Evolutionary conservation across 2,329 filamentous ascomycete species (phyloP).

Genomic region (Calonectria montana): DNA sequence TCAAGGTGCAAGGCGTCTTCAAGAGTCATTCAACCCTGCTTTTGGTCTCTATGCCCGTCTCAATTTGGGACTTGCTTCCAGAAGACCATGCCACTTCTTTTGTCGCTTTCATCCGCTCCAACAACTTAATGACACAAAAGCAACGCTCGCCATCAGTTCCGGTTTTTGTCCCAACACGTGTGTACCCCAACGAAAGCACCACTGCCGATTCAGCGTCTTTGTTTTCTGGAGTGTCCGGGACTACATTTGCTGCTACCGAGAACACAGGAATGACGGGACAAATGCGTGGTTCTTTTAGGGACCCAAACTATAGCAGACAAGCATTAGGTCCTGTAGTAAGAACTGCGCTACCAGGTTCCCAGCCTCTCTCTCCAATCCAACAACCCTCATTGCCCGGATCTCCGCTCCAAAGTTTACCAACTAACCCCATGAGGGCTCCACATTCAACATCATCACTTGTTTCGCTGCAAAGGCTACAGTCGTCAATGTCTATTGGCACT

Average conservation of each 20-base stretch:
- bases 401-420: slow-evolving; percentile 31
- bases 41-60: slow-evolving; percentile 67
- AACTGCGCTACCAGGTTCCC: slow-evolving; percentile 29
- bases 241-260: slow-evolving; percentile 48
- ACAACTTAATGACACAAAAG: slow-evolving; percentile 59
- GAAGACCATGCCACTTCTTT: slow-evolving; percentile 69
- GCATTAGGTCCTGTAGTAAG: slow-evolving; percentile 19
- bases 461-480: slow-evolving; percentile 35
- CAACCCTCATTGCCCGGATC: slow-evolving; percentile 33
- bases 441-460: slow-evolving; percentile 40
- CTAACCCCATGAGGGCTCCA: slow-evolving; percentile 35
- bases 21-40: slow-evolving; percentile 71
- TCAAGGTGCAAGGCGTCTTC: slow-evolving; percentile 71
- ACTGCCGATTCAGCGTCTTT: slow-evolving; percentile 44
- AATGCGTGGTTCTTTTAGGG: slow-evolving; percentile 34
- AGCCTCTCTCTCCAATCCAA: slow-evolving; percentile 34
- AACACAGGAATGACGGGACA: slow-evolving; percentile 33
- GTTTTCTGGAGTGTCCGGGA: slow-evolving; percentile 47
- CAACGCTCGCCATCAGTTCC: slow-evolving; percentile 34
- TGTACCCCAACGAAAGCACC: slow-evolving; percentile 32
- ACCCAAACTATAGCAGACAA: slow-evolving; percentile 34
- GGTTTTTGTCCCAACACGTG: slow-evolving; percentile 37
- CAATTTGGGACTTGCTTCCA: slow-evolving; percentile 69
- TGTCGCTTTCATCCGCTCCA: slow-evolving; percentile 68
- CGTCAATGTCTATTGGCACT: slow-evolving; percentile 31